Base-by-base conservation (phyloP, 345 rosid species). In the Citrus medica region DNA sequence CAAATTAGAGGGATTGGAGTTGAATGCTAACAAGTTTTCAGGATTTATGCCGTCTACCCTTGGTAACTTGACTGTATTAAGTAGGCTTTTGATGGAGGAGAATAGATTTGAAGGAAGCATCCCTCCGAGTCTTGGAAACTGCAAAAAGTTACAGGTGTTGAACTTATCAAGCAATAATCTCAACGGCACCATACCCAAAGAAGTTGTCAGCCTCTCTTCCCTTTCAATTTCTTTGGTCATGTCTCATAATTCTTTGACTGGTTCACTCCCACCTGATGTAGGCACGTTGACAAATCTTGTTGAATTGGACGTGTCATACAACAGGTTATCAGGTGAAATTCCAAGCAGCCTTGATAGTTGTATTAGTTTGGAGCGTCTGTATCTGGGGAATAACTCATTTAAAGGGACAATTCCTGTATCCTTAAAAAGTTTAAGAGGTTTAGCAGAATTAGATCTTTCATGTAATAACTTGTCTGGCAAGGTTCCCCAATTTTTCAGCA, bases 241-340 rank as follows among this genome's bases (percentile, higher is more conserved):
- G 77, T 82, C 86, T 46, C 25, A 48, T 67, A 82, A 87, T 68
- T 73, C 2, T 22, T 79, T 87, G 69, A 80, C 76, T 10, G 86
- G 87, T 71, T 37, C 74, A 30, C 42, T 80, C 4, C 87, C 85
- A 16, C 7, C 21, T 4, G 85, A 83, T 70, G 80, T 83, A 4
- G 82, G 79, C 14, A 67, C 77, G 2, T 32, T 81, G 33, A 22
- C 16, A 14, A 77, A 75, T 66, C 79, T 79, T 17, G 62, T 3
- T 5, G 81, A 76, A 68, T 67, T 83, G 70, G 82, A 81, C 35
- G 48, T 83, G 28, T 76, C 84, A 0, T 61, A 61, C 1, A 84
- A 82, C 77, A 68, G 48, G 51, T 58, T 84, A n/a, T 63, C 78
- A 0, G 87, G 87, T 59, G 61, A 51, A 42, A 79, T 84, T 68